Evolutionary conservation across 306 rosid species (phyloP), one percentile per base, ranked within the genome.

Genomic region (Albizia julibrissin): DNA sequence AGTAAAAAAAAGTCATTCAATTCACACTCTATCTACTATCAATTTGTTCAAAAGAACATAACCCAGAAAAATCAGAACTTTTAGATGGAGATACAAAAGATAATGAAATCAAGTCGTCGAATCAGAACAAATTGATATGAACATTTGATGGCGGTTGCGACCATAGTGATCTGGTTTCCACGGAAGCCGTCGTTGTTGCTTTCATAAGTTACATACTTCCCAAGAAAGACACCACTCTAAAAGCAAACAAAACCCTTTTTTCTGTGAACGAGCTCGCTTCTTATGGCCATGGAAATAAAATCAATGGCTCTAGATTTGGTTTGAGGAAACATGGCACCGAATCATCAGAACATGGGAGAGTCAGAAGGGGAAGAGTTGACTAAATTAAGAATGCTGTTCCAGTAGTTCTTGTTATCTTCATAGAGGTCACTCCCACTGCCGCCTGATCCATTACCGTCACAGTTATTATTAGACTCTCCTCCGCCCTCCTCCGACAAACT

Each of bases 361-460:
- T 87, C 85, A 56, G 99, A 85, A 3, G 99, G 98, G 0, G 99
- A 89, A 58, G 98, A 91, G 84, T 94, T 92, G 49, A 96, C 99
- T 88, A 93, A 90, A 85, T 96, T 90, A 64, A 96, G 97, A 88
- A 96, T 94, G 79, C 90, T 96, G 69, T 87, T 91, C 99, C 99
- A 96, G 59, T 96, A 96, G 72, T 90, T 93, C 87, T 96, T 94
- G 83, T 89, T 92, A 87, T 95, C 99, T 79, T 91, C 98, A 58
- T 86, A 91, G 81, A 87, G 90, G 44, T 89, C 92, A 59, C 77
- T 70, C 0, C 85, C 85, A n/a, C 80, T 82, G 10, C 83, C 81
- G n/a, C 85, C 84, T 3, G 83, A 83, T 3, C 85, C 86, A 6
- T 86, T 77, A 19, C 78, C 80, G 3, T 79, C 89, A 12, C 83